Evolutionary conservation across 371 early-diverging fungal species (phyloP).

Genomic region (Mortierella sp.): DNA sequence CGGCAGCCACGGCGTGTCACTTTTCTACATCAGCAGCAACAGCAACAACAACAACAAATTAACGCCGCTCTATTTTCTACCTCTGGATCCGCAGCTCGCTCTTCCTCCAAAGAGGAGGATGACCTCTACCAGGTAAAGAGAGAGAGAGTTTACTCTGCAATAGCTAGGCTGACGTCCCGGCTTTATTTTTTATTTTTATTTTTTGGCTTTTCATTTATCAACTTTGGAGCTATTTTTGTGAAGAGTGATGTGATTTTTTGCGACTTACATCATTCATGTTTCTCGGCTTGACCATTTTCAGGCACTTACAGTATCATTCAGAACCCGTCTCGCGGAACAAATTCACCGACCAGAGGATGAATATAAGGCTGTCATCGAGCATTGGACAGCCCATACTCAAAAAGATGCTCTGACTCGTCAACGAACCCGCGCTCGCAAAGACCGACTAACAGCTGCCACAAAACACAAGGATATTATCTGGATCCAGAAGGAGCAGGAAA

Average conservation of each 20-base stretch:
- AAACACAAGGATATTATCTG: conserved; percentile 50
- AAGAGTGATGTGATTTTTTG: background rate
- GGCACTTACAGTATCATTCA: conserved; percentile 52
- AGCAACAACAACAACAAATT: conserved; percentile 11
- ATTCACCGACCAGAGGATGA: conserved; percentile 49
- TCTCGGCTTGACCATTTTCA: conserved; percentile 8
- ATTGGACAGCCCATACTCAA: conserved; percentile 51
- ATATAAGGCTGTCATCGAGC: conserved; percentile 53
- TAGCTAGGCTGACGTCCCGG: background rate
- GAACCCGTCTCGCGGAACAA: conserved; percentile 52
- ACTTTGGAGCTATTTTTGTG: background rate
- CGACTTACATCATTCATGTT: background rate
- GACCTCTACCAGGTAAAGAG: conserved; percentile 49
- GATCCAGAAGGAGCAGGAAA: conserved; percentile 53
- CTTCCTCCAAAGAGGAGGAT: conserved; percentile 47
- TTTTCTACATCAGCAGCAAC: conserved; percentile 9
- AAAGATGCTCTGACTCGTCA: conserved; percentile 30
- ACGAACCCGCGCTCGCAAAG: conserved; percentile 43
- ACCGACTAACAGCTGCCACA: conserved; percentile 32
- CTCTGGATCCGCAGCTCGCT: conserved; percentile 9
- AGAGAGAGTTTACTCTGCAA: background rate
- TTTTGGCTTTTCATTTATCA: background rate
- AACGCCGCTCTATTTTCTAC: conserved; percentile 28
- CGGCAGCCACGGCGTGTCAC: background rate
- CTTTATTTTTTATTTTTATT: no score